Evolutionary conservation across 2,329 filamentous ascomycete species (phyloP).

Genomic region (Penicillium sp.): DNA sequence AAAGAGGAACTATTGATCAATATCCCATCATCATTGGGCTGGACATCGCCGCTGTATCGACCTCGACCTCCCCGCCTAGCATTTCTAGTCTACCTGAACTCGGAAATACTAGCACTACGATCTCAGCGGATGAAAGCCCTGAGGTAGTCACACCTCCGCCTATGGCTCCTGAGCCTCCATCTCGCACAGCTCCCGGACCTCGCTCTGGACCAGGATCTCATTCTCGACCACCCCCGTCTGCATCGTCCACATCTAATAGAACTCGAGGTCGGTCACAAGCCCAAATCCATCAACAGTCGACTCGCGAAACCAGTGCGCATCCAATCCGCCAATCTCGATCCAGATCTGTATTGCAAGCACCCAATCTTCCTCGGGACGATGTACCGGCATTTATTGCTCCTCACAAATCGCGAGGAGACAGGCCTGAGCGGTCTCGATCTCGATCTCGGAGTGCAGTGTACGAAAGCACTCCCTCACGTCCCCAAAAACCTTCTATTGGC

Average conservation of each 20-base stretch:
- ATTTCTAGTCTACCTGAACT: conserved; percentile 23
- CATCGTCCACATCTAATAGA: conserved; percentile 12
- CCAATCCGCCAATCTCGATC: conserved; percentile 5
- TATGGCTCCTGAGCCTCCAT: not conserved
- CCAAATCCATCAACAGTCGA: conserved; percentile 7
- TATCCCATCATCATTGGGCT: conserved; percentile 47
- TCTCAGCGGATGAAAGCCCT: conserved; percentile 35
- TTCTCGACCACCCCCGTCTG: not conserved
- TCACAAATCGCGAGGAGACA: conserved; percentile 6
- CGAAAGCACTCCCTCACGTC: not conserved
- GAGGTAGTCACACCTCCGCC: conserved; percentile 32
- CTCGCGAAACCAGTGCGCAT: not conserved
- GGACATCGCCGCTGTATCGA: conserved; percentile 22
- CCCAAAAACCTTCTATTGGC: conserved; percentile 6
- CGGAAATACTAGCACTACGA: conserved; percentile 27
- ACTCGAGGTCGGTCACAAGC: conserved; percentile 12
- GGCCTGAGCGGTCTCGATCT: conserved; percentile 12
- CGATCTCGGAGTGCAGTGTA: conserved; percentile 12
- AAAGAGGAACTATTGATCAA: conserved; percentile 49
- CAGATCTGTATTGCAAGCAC: conserved; percentile 6
- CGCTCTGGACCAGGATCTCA: not conserved
- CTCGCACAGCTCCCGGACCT: not conserved
- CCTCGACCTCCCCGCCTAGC: conserved; percentile 14
- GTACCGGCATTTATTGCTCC: conserved; percentile 11
- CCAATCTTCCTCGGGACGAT: not conserved